Evolutionary conservation across 148 eudicot genomes (phyloP), one percentile per base, ranked within the genome.

Genomic region (Rhododendron ferrugineum): DNA sequence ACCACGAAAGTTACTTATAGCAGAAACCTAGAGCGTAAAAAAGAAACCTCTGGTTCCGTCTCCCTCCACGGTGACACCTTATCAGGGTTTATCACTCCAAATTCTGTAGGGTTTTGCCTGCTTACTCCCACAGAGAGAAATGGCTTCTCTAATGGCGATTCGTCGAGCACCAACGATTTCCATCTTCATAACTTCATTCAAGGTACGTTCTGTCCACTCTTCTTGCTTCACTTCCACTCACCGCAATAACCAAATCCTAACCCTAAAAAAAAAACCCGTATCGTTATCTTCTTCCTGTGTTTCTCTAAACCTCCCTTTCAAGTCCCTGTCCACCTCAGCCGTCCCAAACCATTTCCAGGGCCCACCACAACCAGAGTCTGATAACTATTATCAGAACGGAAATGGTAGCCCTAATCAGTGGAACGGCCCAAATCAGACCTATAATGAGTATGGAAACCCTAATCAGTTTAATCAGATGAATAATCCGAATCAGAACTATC

Each of bases 61-160:
- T 72, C 36, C 2, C 74, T 1, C 54, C 20, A n/a, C n/a, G n/a
- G n/a, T n/a, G n/a, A n/a, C n/a, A 14, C 40, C 34, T 26, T 56
- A 42, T 32, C 36, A 36, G 40, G 76, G 85, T 49, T 78, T 74
- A 34, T 50, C 50, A 1, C 73, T 50, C 1, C 2, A 7, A 36
- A 36, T 56, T 36, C 1, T 3, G 6, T 11, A 62, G 50, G 73
- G 49, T 62, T 81, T 56, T 52, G 4, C 15, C 32, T n/a, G 52
- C 6, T 49, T 6, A 3, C 20, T 32, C 7, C 8, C 5, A 32
- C 70, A 49, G 79, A 74, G 64, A 58, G 42, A 62, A 84, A 93
- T 93, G 95, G 89, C 95, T 28, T 90, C 91, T 80, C 88, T 93
- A 42, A 84, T 89, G 85, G 87, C 88, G 81, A 80, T 90, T n/a